These are phyloP conservation scores for Corylus avellana DNA, from an alignment of 306 rosid genomes.

Conservation along the genomic window DNA sequence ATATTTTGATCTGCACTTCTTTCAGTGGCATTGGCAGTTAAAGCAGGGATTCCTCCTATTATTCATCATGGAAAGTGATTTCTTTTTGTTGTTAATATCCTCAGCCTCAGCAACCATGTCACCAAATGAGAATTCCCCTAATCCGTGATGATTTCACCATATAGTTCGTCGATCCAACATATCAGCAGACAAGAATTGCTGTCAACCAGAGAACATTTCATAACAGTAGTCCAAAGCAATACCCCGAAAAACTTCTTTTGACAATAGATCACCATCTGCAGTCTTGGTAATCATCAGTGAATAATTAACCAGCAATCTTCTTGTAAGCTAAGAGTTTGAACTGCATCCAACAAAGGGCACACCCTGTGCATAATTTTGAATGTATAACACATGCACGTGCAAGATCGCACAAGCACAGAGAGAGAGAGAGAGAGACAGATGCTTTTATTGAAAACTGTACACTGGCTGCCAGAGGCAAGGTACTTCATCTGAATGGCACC, in stretches of 20 bases:
- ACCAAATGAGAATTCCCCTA: not conserved
- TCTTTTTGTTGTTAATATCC: not conserved
- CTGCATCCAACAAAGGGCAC: not conserved
- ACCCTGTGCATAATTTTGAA: not conserved
- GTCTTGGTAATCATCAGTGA: not conserved
- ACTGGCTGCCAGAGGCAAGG: slow-evolving; percentile 4
- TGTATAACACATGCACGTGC: not conserved
- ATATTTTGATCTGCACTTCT: not conserved
- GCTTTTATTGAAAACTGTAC: slow-evolving; percentile 17
- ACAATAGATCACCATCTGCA: too few relatives aligned
- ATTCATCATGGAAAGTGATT: not conserved
- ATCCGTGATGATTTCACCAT: not conserved
- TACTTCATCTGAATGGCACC: slow-evolving; percentile 3
- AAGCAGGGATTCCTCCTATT: not conserved
- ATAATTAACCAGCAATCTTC: not conserved
- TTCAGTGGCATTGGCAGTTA: not conserved
- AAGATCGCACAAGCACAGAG: not conserved
- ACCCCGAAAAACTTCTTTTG: not conserved
- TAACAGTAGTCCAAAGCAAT: not conserved
- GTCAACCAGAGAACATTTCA: not conserved
- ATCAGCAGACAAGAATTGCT: not conserved
- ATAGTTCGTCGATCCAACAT: not conserved
- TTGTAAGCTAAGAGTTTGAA: not conserved
- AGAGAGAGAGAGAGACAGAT: not conserved
- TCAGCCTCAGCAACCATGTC: not conserved